These are phyloP conservation scores for Heimioporus retisporus DNA, from an alignment of 1,284 basidiomycete species.

Conservation along the genomic window DNA sequence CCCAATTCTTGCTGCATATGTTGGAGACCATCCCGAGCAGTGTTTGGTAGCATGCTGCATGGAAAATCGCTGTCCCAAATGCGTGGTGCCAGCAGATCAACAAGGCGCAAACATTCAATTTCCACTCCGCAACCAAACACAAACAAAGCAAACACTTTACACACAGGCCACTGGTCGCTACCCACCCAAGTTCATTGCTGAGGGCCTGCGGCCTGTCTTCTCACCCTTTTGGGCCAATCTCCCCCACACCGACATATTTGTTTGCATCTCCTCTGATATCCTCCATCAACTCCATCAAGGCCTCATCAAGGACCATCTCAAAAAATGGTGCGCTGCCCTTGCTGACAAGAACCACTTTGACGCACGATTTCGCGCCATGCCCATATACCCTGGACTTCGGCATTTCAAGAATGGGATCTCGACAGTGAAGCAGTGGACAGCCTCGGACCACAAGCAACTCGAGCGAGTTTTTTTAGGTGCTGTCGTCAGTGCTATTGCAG, in stretches of 20 bases:
- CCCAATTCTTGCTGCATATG: not conserved
- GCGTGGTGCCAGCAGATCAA: not conserved
- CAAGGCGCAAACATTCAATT: not conserved
- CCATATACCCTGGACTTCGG: not conserved
- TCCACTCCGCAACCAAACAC: not conserved
- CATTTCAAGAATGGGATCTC: not conserved
- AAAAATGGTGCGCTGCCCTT: not conserved
- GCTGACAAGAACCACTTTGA: not conserved
- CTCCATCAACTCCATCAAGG: slow-evolving; percentile 3
- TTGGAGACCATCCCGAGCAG: slow-evolving; percentile 5
- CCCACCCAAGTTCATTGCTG: not conserved
- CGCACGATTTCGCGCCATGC: not conserved
- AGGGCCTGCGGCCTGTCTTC: not conserved
- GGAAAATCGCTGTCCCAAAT: not conserved
- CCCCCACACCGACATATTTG: not conserved
- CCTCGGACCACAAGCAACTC: not conserved
- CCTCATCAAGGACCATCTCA: slow-evolving; percentile 4
- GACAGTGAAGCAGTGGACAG: not conserved
- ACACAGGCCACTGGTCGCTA: not conserved
- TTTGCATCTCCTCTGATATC: not conserved
- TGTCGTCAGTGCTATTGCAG: not conserved
- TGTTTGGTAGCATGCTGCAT: not conserved
- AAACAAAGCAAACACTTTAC: not conserved
- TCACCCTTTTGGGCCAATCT: not conserved
- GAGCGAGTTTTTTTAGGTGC: not conserved